These are phyloP conservation scores for Fraxinus baroniana DNA, from an alignment of 305 asterid species.

Conservation along the genomic window DNA sequence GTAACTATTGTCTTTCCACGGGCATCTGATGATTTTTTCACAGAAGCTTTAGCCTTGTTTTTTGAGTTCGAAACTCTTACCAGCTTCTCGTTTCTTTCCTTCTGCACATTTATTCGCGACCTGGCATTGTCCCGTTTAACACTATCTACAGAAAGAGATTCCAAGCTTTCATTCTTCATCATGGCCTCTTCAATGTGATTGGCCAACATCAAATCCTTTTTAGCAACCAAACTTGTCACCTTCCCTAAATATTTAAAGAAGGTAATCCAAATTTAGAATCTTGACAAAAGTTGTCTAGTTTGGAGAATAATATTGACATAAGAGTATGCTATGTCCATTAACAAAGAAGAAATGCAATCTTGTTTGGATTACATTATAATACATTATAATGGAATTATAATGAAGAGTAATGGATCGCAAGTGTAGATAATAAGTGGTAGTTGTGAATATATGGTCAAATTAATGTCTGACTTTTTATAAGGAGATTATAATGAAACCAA, in stretches of 20 bases:
- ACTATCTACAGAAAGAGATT: conserved; percentile 74
- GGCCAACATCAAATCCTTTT: conserved; percentile 61
- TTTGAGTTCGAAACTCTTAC: conserved; percentile 46
- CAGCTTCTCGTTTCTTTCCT: conserved; percentile 55
- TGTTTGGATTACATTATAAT: not conserved
- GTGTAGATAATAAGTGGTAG: not conserved
- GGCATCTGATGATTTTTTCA: conserved; percentile 39
- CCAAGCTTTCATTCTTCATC: conserved; percentile 85
- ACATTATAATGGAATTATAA: not conserved
- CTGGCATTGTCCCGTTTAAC: conserved; percentile 77
- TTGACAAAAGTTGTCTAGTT: not conserved
- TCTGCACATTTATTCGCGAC: conserved; percentile 62
- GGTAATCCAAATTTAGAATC: not conserved
- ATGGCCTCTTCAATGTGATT: conserved; percentile 80
- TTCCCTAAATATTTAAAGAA: conserved; percentile 54
- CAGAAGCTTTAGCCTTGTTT: conserved; percentile 39
- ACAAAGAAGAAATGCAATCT: not conserved
- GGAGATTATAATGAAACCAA: not conserved
- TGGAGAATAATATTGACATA: not conserved
- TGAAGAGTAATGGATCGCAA: not conserved
- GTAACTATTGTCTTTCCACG: conserved; percentile 37
- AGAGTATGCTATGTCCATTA: not conserved
- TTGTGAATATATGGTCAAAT: not conserved
- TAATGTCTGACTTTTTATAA: not conserved
- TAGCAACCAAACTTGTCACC: conserved; percentile 88